These are phyloP conservation scores for Russula compacta DNA, from an alignment of 768 basidiomycete genomes.

Conservation along the genomic window DNA sequence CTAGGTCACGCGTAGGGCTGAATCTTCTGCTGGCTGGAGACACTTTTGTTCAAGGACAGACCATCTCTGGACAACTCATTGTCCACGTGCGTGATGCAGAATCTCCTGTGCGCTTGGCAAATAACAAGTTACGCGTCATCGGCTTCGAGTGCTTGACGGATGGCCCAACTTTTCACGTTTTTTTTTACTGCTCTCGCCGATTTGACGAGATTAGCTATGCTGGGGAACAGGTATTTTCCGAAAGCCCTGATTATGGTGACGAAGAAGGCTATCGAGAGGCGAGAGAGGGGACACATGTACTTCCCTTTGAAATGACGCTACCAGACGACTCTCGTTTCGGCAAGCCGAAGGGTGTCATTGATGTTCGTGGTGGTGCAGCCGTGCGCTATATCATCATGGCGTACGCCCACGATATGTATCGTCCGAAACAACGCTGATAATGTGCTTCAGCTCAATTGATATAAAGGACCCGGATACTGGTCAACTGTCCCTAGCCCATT, in stretches of 20 bases:
- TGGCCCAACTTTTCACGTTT: conserved; percentile 57
- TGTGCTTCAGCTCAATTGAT: conserved; percentile 50
- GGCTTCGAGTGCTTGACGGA: conserved; percentile 71
- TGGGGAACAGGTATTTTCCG: conserved; percentile 24
- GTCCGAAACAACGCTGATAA: not conserved
- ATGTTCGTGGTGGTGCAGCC: conserved; percentile 46
- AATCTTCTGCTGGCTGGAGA: conserved; percentile 73
- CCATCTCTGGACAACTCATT: conserved; percentile 59
- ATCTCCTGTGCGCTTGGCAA: conserved; percentile 53
- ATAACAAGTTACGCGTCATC: conserved; percentile 70
- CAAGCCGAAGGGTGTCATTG: conserved; percentile 47
- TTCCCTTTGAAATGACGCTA: conserved; percentile 68
- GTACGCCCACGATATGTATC: conserved; percentile 34
- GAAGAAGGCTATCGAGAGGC: conserved; percentile 55
- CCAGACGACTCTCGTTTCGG: conserved; percentile 46
- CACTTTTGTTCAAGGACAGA: conserved; percentile 70
- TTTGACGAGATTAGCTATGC: conserved; percentile 43
- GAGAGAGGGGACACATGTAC: conserved; percentile 52
- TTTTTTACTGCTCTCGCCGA: conserved; percentile 64
- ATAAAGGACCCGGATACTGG: conserved; percentile 55
- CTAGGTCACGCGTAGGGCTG: conserved; percentile 68
- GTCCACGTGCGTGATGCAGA: conserved; percentile 54
- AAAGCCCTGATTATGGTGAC: conserved; percentile 38
- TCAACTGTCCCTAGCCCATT: conserved; percentile 74
- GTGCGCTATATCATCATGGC: conserved; percentile 76